Evolutionary conservation across 371 early-diverging fungal genomes (phyloP).

Genomic region (Mortierella sp.): DNA sequence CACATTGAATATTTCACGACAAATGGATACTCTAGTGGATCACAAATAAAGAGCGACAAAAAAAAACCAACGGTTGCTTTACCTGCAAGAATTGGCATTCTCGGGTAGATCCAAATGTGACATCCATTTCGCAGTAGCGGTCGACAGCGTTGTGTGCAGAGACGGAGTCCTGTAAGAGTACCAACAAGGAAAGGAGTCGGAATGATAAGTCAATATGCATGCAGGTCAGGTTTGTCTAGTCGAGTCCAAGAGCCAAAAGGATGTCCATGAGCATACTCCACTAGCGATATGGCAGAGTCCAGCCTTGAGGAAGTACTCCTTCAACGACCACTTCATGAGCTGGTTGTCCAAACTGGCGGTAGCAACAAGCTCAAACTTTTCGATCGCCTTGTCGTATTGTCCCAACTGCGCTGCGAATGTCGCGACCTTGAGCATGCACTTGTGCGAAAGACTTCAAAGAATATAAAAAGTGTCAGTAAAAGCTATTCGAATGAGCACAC

Average conservation of each 20-base stretch:
- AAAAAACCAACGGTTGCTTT: conserved; percentile 8
- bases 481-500: not conserved
- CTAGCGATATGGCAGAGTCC: conserved; percentile 89
- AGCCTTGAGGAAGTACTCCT: conserved; percentile 96
- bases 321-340: conserved; percentile 94
- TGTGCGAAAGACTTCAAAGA: conserved; percentile 82
- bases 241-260: not conserved
- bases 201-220: not conserved
- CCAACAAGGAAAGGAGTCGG: not conserved
- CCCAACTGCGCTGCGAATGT: conserved; percentile 93
- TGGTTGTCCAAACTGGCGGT: conserved; percentile 87
- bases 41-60: not conserved
- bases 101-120: conserved; percentile 86
- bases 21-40: not conserved
- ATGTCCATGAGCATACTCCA: conserved; percentile 61
- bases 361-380: conserved; percentile 90
- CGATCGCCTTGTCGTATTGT: conserved; percentile 89
- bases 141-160: conserved; percentile 80
- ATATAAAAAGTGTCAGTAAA: not conserved
- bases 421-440: conserved; percentile 92
- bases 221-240: no score
- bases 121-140: conserved; percentile 88
- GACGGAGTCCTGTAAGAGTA: conserved; percentile 75
- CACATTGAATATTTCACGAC: not conserved
- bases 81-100: conserved; percentile 89